phyloP scores from a whole-genome alignment of 345 rosid species.

The Trapa incisa region DNA sequence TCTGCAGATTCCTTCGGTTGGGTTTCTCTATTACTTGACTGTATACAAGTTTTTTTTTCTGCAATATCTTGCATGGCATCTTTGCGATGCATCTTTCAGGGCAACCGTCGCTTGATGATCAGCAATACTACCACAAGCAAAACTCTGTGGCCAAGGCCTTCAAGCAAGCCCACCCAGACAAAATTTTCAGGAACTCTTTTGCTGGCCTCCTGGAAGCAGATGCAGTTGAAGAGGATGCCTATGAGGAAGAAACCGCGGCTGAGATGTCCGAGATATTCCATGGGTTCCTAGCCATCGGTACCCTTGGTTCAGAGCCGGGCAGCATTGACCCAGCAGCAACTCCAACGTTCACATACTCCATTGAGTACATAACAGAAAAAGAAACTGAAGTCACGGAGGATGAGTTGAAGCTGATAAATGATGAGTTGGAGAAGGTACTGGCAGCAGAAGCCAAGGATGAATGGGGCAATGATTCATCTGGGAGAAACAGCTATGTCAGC shows the following conservation, averaged over 20 bases:
- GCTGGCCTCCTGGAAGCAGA: slow-evolving; percentile 32
- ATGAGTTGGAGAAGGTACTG: slow-evolving; percentile 62
- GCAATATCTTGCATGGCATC: too few relatives aligned
- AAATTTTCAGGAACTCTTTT: slow-evolving; percentile 36
- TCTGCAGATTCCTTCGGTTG: background rate
- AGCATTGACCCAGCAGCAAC: slow-evolving; percentile 7
- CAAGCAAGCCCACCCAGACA: slow-evolving; percentile 31
- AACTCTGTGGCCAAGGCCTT: slow-evolving; percentile 26
- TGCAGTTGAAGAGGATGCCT: slow-evolving; percentile 26
- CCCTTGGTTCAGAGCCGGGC: slow-evolving; percentile 47
- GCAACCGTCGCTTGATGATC: slow-evolving; percentile 50
- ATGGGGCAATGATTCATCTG: slow-evolving; percentile 42
- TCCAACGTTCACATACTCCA: slow-evolving; percentile 7
- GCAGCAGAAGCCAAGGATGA: slow-evolving; percentile 46
- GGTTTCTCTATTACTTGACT: too few relatives aligned
- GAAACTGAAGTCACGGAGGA: slow-evolving; percentile 68
- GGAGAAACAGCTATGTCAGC: slow-evolving; percentile 17
- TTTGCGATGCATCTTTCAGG: slow-evolving; percentile 35
- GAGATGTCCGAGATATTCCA: slow-evolving; percentile 54
- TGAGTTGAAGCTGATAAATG: slow-evolving; percentile 56
- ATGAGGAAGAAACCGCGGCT: slow-evolving; percentile 35
- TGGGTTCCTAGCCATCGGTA: slow-evolving; percentile 78
- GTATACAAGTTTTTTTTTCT: too few relatives aligned
- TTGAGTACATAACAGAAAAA: slow-evolving; percentile 52
- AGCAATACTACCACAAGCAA: slow-evolving; percentile 32